Evolutionary conservation across 2,329 filamentous ascomycete genomes (phyloP), one percentile per base, ranked within the genome.

Genomic region (Madurella fahalii): DNA sequence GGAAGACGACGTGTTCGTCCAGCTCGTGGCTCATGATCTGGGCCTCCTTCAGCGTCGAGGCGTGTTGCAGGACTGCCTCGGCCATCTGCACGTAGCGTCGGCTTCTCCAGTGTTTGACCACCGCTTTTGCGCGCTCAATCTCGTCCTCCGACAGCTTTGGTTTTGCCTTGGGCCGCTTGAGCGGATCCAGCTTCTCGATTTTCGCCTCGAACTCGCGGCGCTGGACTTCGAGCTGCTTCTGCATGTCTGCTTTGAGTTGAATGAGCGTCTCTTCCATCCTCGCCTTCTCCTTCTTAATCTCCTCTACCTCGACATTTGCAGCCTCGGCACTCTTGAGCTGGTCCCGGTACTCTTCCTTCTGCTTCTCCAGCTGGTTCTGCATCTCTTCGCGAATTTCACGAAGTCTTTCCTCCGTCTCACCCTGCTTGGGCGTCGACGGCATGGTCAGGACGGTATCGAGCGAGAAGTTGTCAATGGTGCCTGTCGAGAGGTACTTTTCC

Each of bases 1-100:
- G 94, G 69, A 99, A 97, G 17, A 93, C 86, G 9, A 96, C 89
- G 61, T 85, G 85, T 69, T 96, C 94, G 63, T 94, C 89, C 75
- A 99, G 88, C 65, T 95, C 90, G 64, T 96, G 93, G 74, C 92
- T 95, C 90, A 99, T 94, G 57, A 99, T 86, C 67, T 99, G 94
- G 1, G 94, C 94, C 71, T 99, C 94, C 69, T 99, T 99, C 55
- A 99, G 72, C 30, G 86, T 83, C 8, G 89, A 85, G 2, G 93
- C 93, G 68, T 95, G 87, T 67, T 95, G 91, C 44, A 99, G 76
- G 30, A 97, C 86, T 2, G 86, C 84, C 70, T 97, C 94, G 2
- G 93, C 92, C 89, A 99, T 96, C 52, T 87, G 86, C 54, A 99
- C 90, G 64, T 93, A 96, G 65, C 90, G 89, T 31, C 90, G 85